A percentile compares a stretch with the other conserved stretches of the same genome.
These are phyloP conservation scores for Talaromyces pinophilus DNA, from an alignment of 2,329 filamentous ascomycete species.

Conservation along the genomic window DNA sequence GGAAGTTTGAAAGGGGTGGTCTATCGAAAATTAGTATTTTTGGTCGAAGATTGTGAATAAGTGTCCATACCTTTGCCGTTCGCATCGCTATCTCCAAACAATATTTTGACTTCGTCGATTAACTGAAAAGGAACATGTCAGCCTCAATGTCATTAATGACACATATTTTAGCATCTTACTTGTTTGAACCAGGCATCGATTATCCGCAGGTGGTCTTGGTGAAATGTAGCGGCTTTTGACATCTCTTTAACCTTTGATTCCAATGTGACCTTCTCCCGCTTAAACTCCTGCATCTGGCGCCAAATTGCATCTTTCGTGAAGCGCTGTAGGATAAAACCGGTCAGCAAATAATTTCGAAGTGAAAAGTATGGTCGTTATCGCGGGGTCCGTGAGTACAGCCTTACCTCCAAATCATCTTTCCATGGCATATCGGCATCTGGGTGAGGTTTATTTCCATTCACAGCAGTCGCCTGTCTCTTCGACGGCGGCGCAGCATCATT, in stretches of 20 bases:
- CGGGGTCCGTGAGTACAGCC: slow-evolving; percentile 47
- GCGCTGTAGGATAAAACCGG: slow-evolving; percentile 56
- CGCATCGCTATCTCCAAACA: slow-evolving; percentile 37
- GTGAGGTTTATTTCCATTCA: slow-evolving; percentile 66
- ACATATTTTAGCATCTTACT: slow-evolving; percentile 54
- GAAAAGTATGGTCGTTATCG: slow-evolving; percentile 17
- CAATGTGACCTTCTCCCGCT: slow-evolving; percentile 79
- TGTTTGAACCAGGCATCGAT: slow-evolving; percentile 95
- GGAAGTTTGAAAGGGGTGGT: slow-evolving; percentile 52
- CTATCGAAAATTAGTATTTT: slow-evolving; percentile 17
- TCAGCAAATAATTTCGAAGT: slow-evolving; percentile 42
- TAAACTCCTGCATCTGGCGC: slow-evolving; percentile 97
- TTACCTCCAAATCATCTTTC: slow-evolving; percentile 72
- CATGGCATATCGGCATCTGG: slow-evolving; percentile 68
- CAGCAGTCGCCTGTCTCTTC: slow-evolving; percentile 80
- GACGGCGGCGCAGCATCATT: slow-evolving; percentile 85
- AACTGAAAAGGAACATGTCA: slow-evolving; percentile 32
- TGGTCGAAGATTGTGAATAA: no score
- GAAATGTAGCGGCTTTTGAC: slow-evolving; percentile 73
- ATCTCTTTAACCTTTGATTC: slow-evolving; percentile 80
- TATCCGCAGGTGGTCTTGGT: slow-evolving; percentile 89
- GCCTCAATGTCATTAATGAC: neutral
- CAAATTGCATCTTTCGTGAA: slow-evolving; percentile 96
- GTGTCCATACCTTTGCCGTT: slow-evolving; percentile 33
- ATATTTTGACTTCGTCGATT: slow-evolving; percentile 51